Base-by-base conservation (phyloP, 1,284 basidiomycete species). In the Meripilus lineatus region DNA sequence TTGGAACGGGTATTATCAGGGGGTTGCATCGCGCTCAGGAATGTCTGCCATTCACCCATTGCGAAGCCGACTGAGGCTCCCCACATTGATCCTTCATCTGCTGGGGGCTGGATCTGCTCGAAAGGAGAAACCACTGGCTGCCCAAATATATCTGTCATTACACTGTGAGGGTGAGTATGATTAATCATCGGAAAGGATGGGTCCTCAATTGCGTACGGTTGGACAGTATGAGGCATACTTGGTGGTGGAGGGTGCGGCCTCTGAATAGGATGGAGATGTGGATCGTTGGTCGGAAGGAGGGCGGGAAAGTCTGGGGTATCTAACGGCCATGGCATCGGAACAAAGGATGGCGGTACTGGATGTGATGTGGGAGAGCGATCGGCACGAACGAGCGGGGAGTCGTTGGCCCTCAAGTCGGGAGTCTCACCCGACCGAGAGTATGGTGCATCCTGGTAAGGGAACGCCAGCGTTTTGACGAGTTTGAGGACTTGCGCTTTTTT, bases 391-490 rank as follows among this genome's bases (percentile, higher is more conserved):
- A 30, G 28, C 8, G 28, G 28, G 50, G n/a, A 42, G n/a, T n/a
- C n/a, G n/a, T n/a, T n/a, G n/a, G n/a, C n/a, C n/a, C n/a, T n/a
- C n/a, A n/a, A n/a, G n/a, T n/a, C n/a, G 52, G 1, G 57, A 57
- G 46, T 57, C 56, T 35, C 48, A 52, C 44, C 25, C 30, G 52
- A 44, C 18, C 55, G 48, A 26, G 50, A 48, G 40, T 54, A 75
- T 48, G 76, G 74, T 44, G 79, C 77, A 59, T 86, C 82, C 54
- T 88, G 79, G 58, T 85, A 88, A 11, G 86, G 85, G 63, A 89
- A 88, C 30, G 83, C 84, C 20, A 89, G 75, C 45, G 79, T 82
- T 49, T 80, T 74, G 38, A 89, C 85, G 21, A 77, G 68, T 42
- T 77, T 68, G 28, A 89, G 64, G 22, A 87, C 76, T 45, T 72